Base-by-base conservation (phyloP, 2,329 filamentous ascomycete species). In the Pseudogymnoascus sp. region DNA sequence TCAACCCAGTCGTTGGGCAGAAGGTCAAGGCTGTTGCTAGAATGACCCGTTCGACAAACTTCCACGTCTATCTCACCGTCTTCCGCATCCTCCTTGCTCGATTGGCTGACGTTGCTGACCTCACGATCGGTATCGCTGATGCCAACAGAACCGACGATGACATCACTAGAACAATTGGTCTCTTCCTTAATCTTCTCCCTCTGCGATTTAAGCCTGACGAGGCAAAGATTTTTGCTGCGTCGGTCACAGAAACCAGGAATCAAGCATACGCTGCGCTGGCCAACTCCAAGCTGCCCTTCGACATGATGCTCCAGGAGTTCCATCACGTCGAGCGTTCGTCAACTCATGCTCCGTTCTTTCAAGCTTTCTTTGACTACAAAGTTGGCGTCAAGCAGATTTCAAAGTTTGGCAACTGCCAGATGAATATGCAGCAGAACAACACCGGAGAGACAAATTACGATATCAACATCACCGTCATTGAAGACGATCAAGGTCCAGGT, bases 71-170 rank as follows among this genome's bases (percentile, higher is more conserved):
- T 65, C 69, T 83, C 2, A 73, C 78, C 0, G 70, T 71, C 0
- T 74, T 79, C 62, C 66, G 75, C n/a, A 67, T 71, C 0, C 59
- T 80, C 12, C 69, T 81, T 0, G 71, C 70, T 10, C 65, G 69
- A 6, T 74, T 74, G 23, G 63, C 70, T 0, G 73, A 73, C 11
- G 60, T 72, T 1, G 72, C 77, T 2, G 74, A 78, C 19, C 61
- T 82, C 39, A 71, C 70, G 61, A 79, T 84, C 60, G 81, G 80
- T 4, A 72, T 82, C 8, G 75, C 75, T 0, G 80, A 83, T 67
- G 77, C 77, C 1, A 76, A 75, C 59, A 69, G 77, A 1, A 66
- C 59, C 0, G 75, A 79, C 1, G 63, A 62, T 10, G 64, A 72
- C 1, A 61, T 73, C 1, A 63, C 69, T 6, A 61, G 66, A 0